Conservation (phyloP, 2,329 filamentous ascomycete species). For the Monilinia fructigena region DNA sequence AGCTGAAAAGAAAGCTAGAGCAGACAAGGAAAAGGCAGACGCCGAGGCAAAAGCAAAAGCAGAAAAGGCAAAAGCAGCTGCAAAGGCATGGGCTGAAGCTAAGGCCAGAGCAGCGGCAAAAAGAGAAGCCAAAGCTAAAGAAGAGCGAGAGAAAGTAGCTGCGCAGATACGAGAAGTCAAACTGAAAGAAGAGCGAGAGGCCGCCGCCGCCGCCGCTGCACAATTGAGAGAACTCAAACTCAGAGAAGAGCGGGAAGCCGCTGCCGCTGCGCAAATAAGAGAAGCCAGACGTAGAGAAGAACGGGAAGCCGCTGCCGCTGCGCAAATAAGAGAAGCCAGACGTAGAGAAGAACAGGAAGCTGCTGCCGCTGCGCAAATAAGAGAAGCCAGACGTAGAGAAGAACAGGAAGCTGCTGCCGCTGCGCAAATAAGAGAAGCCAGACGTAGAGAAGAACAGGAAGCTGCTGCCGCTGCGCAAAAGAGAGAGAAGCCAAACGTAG, state of each 20-base stretch:
- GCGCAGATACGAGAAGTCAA: slow-evolving; percentile 40
- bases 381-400: too few species aligned
- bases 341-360: slow-evolving; percentile 25
- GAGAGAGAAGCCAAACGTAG: too few species aligned
- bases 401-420: too few species aligned
- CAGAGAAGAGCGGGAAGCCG: background rate
- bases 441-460: too few species aligned
- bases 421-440: too few species aligned
- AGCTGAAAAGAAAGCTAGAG: slow-evolving; percentile 29
- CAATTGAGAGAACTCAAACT: background rate
- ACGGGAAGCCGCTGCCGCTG: background rate
- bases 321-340: background rate
- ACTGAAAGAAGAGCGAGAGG: slow-evolving; percentile 37
- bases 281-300: background rate
- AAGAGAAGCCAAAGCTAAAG: slow-evolving; percentile 26
- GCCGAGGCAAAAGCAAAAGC: slow-evolving; percentile 33
- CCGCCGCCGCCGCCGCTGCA: slow-evolving; percentile 31
- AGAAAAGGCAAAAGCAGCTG: slow-evolving; percentile 30
- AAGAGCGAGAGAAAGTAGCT: slow-evolving; percentile 30
- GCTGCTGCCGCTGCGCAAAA: too few species aligned
- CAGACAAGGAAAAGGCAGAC: slow-evolving; percentile 9
- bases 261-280: background rate
- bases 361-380: too few species aligned
- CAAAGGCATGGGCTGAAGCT: slow-evolving; percentile 15
- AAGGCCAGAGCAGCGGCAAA: slow-evolving; percentile 26